Percentiles rank a stretch among this genome's conserved stretches.
Conservation (phyloP, 768 basidiomycete species). For the Leucogyrophana mollusca region DNA sequence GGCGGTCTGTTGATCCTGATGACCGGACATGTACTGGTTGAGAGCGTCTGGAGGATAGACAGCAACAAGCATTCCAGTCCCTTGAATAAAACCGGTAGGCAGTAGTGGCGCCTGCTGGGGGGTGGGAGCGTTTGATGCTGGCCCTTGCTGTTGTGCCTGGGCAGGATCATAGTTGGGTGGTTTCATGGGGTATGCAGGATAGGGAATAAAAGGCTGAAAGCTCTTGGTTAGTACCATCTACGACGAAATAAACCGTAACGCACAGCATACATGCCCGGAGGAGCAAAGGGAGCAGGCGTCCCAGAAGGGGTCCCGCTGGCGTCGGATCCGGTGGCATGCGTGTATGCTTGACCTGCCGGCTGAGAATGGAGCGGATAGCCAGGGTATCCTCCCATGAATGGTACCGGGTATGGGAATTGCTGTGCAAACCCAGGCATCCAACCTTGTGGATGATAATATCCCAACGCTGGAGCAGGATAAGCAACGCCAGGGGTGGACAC, state of each 20-base stretch:
- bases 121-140: constrained; percentile 10
- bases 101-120: constrained; percentile 52
- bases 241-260: constrained; percentile 17
- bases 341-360: constrained; percentile 17
- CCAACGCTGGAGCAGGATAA: constrained; percentile 40
- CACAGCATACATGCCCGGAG: constrained; percentile 46
- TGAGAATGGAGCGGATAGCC: constrained; percentile 39
- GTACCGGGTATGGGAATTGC: constrained; percentile 50
- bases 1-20: constrained; percentile 26
- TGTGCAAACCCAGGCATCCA: constrained; percentile 57
- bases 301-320: constrained; percentile 30
- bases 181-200: constrained; percentile 39
- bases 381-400: constrained; percentile 48
- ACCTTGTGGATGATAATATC: constrained; percentile 45
- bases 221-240: constrained; percentile 8
- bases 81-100: constrained; percentile 70
- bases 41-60: constrained; percentile 71
- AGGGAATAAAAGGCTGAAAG: constrained; percentile 48
- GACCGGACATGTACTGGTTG: constrained; percentile 62
- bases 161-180: constrained; percentile 27
- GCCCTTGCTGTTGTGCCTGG: constrained; percentile 13
- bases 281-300: constrained; percentile 36
- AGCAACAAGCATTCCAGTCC: constrained; percentile 69
- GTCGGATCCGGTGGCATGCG: constrained; percentile 33
- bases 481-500: constrained; percentile 17